A percentile compares a stretch with the other conserved stretches of the same genome.
Evolutionary conservation across 1,284 basidiomycete genomes (phyloP).

Genomic region (Puccinia coronata): DNA sequence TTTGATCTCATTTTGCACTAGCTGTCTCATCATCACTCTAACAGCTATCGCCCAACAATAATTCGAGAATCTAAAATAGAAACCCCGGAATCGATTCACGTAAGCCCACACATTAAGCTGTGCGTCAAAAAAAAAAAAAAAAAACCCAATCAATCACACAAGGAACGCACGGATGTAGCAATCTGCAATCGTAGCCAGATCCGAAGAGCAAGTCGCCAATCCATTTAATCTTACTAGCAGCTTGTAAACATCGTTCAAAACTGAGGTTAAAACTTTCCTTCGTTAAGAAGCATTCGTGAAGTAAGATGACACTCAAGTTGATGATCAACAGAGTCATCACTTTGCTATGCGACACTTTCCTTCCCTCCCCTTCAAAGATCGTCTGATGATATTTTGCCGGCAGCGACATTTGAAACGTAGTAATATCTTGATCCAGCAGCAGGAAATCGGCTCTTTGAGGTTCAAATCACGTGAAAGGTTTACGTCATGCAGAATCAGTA

Average conservation of each 20-base stretch:
- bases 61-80: constrained; percentile 26
- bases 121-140: neutral
- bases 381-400: constrained; percentile 15
- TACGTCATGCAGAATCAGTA: too few relatives aligned
- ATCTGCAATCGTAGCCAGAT: constrained; percentile 26
- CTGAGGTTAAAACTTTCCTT: constrained; percentile 8
- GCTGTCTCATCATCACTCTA: constrained; percentile 22
- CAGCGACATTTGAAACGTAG: constrained; percentile 23
- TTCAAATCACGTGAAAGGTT: too few relatives aligned
- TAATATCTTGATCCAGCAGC: constrained; percentile 29
- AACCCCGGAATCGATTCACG: neutral
- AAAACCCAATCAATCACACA: too few relatives aligned
- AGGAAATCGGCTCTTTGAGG: constrained; percentile 19
- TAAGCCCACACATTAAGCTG: neutral
- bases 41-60: constrained; percentile 32
- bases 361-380: constrained; percentile 24
- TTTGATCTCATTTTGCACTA: constrained; percentile 32
- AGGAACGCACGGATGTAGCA: constrained; percentile 36
- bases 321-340: constrained; percentile 14
- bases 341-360: constrained; percentile 17
- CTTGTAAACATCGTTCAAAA: constrained; percentile 24
- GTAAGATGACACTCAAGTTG: constrained; percentile 26
- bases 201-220: constrained; percentile 1
- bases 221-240: constrained; percentile 15
- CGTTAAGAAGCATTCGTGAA: constrained; percentile 33